phyloP scores from a whole-genome alignment of 352 stramenopile species.

The Globisporangium perplexum region DNA sequence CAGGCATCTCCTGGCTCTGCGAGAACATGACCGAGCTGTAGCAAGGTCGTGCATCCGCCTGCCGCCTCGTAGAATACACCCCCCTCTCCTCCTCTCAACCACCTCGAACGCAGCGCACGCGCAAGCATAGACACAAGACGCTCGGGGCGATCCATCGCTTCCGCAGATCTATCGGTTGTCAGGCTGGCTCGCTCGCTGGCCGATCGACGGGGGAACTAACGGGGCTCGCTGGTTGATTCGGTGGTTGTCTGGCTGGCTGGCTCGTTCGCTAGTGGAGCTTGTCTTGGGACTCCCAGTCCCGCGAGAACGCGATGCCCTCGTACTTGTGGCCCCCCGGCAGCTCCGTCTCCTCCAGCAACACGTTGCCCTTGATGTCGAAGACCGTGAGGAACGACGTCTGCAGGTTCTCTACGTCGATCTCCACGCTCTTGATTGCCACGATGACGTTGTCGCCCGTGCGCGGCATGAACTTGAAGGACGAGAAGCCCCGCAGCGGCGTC shows the following conservation, averaged over 20 bases:
- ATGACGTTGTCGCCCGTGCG: conserved; percentile 88
- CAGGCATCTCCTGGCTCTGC: conserved; percentile 75
- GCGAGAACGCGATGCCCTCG: conserved; percentile 90
- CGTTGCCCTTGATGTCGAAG: conserved; percentile 88
- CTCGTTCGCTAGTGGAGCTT: conserved; percentile 11
- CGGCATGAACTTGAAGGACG: conserved; percentile 93
- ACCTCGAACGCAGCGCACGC: no score
- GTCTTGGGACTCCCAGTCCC: conserved; percentile 54
- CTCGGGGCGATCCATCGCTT: not conserved
- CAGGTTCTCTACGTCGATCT: conserved; percentile 85
- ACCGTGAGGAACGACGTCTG: conserved; percentile 93
- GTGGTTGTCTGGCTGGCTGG: not conserved
- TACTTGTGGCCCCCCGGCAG: conserved; percentile 91
- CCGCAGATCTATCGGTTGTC: not conserved
- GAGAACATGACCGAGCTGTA: conserved; percentile 68
- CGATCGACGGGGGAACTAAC: not conserved
- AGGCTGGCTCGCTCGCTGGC: conserved; percentile 1
- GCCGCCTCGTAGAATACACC: not conserved
- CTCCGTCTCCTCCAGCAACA: conserved; percentile 89
- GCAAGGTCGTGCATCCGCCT: not conserved
- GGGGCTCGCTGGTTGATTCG: no score
- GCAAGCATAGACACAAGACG: no score
- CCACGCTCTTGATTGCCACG: conserved; percentile 92
- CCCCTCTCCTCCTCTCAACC: not conserved
- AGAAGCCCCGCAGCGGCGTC: conserved; percentile 88